Evolutionary conservation across 2,329 filamentous ascomycete genomes (phyloP).

Genomic region (Dactylellina drechsleri): DNA sequence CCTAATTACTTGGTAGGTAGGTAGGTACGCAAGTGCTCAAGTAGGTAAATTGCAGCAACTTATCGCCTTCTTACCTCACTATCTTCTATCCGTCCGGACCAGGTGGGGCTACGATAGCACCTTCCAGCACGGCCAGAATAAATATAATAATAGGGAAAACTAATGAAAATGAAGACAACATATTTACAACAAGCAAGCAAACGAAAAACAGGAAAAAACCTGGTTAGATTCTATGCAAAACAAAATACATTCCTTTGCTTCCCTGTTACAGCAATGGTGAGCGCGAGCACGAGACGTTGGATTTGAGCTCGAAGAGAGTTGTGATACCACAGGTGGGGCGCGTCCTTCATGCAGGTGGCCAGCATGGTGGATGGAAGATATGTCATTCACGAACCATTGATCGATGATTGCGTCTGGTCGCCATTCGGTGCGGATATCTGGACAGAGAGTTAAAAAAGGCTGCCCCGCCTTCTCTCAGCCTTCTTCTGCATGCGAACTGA

Average conservation of each 20-base stretch:
- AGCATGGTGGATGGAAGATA: slow-evolving; percentile 20
- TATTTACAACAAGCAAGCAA: not conserved
- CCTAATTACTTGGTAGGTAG: not conserved
- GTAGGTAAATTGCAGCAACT: no score
- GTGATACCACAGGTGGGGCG: slow-evolving; percentile 45
- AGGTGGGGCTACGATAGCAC: not conserved
- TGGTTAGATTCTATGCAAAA: not conserved
- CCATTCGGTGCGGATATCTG: slow-evolving; percentile 21
- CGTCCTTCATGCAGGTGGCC: slow-evolving; percentile 28
- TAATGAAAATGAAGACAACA: not conserved
- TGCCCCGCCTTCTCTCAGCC: slow-evolving; percentile 11
- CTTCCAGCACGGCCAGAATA: not conserved
- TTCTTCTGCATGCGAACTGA: not conserved
- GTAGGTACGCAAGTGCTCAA: no score
- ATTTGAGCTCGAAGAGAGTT: slow-evolving; percentile 4
- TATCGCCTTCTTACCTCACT: not conserved
- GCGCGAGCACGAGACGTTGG: slow-evolving; percentile 41
- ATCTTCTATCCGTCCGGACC: slow-evolving; percentile 1
- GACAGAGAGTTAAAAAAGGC: not conserved
- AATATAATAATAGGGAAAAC: not conserved
- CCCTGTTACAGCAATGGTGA: not conserved
- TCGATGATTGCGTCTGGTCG: slow-evolving; percentile 20
- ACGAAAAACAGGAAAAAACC: slow-evolving; percentile 1
- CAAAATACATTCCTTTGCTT: not conserved
- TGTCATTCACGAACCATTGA: not conserved